These are phyloP conservation scores for Lentithecium fluviatile DNA, from an alignment of 495 filamentous ascomycete genomes.

Conservation along the genomic window DNA sequence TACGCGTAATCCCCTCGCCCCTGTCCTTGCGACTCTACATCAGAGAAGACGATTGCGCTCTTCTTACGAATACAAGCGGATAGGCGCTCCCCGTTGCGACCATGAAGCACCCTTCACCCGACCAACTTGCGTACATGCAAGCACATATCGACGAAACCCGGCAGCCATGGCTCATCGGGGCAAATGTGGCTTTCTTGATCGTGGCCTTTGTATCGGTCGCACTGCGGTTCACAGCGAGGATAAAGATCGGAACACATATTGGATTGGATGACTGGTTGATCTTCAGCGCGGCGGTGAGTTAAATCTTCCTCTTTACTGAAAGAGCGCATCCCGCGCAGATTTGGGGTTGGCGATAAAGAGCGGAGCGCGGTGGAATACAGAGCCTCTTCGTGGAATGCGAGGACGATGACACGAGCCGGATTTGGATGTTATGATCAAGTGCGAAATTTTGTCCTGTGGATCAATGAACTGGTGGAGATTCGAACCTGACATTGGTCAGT, in stretches of 20 bases:
- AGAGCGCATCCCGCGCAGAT: background rate
- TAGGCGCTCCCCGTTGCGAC: too few species aligned
- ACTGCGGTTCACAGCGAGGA: slow-evolving; percentile 7
- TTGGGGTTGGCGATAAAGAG: too few species aligned
- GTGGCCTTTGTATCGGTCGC: slow-evolving; percentile 8
- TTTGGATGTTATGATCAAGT: background rate
- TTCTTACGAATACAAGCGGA: too few species aligned
- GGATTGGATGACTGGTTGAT: slow-evolving; percentile 25
- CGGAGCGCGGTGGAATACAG: background rate
- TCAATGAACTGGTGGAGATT: background rate
- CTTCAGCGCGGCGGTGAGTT: slow-evolving; percentile 3
- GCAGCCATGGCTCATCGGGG: slow-evolving; percentile 5
- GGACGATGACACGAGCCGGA: background rate
- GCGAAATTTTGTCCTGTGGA: background rate
- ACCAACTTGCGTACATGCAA: slow-evolving; percentile 7
- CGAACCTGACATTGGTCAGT: background rate
- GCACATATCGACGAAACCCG: slow-evolving; percentile 10
- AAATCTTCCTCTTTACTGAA: background rate
- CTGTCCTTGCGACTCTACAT: too few species aligned
- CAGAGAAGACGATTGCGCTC: too few species aligned
- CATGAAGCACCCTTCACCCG: too few species aligned
- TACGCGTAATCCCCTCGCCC: too few species aligned
- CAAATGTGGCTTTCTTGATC: slow-evolving; percentile 7
- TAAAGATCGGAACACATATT: slow-evolving; percentile 14
- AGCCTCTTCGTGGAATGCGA: too few species aligned